Evolutionary conservation across 345 rosid genomes (phyloP).

Genomic region (Crucihimalaya himalaica): DNA sequence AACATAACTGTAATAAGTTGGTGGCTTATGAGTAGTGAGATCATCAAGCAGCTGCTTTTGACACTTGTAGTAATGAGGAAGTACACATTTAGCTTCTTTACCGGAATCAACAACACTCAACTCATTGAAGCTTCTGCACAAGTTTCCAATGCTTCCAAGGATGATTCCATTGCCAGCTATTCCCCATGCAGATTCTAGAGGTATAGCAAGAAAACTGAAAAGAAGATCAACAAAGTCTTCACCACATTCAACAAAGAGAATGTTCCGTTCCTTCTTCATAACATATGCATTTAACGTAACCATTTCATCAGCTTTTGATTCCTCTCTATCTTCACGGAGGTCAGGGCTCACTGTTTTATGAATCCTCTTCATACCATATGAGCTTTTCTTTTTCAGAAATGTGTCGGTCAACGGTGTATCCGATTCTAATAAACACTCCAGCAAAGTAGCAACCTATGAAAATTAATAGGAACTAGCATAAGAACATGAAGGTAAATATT

Average conservation of each 20-base stretch:
- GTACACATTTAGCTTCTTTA: neutral
- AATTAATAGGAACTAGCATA: neutral
- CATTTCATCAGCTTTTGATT: neutral
- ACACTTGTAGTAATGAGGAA: constrained; percentile 10
- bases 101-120: neutral
- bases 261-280: neutral
- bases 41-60: neutral
- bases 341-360: neutral
- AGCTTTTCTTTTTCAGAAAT: neutral
- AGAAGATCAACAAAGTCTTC: constrained; percentile 10
- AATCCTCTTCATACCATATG: neutral
- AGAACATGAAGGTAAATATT: neutral
- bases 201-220: neutral
- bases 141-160: constrained; percentile 4
- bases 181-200: neutral
- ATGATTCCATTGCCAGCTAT: neutral
- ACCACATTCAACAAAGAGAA: neutral
- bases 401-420: neutral
- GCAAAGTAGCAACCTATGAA: neutral
- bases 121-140: neutral
- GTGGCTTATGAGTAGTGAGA: neutral
- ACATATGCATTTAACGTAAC: neutral
- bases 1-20: neutral
- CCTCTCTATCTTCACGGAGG: neutral
- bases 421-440: neutral